phyloP scores from a whole-genome alignment of 1,284 basidiomycete species.

The Exobasidium rhododendri region DNA sequence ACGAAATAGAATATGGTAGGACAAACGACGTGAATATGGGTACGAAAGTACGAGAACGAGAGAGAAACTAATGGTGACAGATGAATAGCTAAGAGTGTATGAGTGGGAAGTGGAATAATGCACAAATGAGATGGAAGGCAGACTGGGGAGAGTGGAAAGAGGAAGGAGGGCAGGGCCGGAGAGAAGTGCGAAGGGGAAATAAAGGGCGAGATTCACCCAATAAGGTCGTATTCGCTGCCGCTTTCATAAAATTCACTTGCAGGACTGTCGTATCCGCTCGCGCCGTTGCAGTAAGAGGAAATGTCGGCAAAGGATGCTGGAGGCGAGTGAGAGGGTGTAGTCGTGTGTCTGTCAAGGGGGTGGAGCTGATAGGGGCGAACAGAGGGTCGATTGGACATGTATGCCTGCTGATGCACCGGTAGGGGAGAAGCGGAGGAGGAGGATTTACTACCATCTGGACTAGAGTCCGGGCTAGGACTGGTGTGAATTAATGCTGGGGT shows the following conservation, averaged over 20 bases:
- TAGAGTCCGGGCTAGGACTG: constrained; percentile 15
- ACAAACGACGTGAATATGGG: not conserved
- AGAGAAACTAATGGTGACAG: not conserved
- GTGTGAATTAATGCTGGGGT: constrained; percentile 9
- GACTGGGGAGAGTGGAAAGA: not conserved
- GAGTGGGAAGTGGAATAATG: too few species aligned
- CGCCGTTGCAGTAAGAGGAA: not conserved
- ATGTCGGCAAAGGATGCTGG: not conserved
- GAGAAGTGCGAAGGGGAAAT: not conserved
- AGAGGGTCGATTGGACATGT: not conserved
- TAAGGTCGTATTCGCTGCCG: constrained; percentile 50
- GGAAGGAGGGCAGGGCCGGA: not conserved
- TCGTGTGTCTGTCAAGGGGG: not conserved
- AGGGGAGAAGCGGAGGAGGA: not conserved
- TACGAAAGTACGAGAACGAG: too few species aligned
- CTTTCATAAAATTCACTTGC: constrained; percentile 47
- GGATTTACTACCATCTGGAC: not conserved
- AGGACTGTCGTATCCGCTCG: constrained; percentile 42
- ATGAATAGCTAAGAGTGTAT: not conserved
- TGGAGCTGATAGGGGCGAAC: not conserved
- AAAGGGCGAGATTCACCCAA: constrained; percentile 12
- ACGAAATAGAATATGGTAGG: not conserved
- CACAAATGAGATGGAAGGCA: not conserved
- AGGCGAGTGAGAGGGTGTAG: constrained; percentile 12
- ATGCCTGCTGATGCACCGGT: not conserved